Base-by-base conservation (phyloP, 768 basidiomycete species). In the Udeniomyces megalosporus region DNA sequence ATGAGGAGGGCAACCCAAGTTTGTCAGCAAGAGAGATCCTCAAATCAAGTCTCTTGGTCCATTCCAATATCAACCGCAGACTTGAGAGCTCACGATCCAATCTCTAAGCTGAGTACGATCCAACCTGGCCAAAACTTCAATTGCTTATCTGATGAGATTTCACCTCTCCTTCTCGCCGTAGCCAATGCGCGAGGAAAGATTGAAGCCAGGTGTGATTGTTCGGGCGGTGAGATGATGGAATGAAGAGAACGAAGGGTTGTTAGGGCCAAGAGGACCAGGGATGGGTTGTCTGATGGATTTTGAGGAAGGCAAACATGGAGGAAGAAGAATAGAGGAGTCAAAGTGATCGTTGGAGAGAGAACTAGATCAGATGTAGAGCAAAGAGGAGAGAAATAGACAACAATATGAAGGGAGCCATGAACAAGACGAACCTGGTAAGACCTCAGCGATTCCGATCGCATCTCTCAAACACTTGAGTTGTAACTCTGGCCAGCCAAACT, bases 391-490 rank as follows among this genome's bases (percentile, higher is more conserved):
- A n/a, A n/a, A n/a, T 42, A 42, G 29, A 12, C 46, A 3, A 24
- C 14, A 7, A 17, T 2, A 38, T 4, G 45, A 49, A 56, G 20
- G n/a, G 0, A n/a, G 15, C 2, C 1, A 35, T 11, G 11, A 32
- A 22, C 17, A 49, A 44, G 0, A 74, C 79, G 58, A 65, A 88
- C 91, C 90, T 61, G 93, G 90, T 26, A 99, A 75, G 15, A 88
- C 82, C 72, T 96, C 89, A 1, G 89, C 87, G 2, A 97, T 83
- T 0, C 86, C 84, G 24, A 96, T 83, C 0, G 90, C 88, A 71
- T 97, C 95, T 42, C 89, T 81, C 24, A 96, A 78, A n/a, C 92
- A 82, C 26, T 89, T 90, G 20, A 96, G 81, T 75, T 95, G 93
- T 45, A 99, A 76, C 71, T 91, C 88, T 2, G 91, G 85, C 93